Evolutionary conservation across 2,329 filamentous ascomycete genomes (phyloP), one percentile per base, ranked within the genome.

Genomic region (Colletotrichum chlorophyti): DNA sequence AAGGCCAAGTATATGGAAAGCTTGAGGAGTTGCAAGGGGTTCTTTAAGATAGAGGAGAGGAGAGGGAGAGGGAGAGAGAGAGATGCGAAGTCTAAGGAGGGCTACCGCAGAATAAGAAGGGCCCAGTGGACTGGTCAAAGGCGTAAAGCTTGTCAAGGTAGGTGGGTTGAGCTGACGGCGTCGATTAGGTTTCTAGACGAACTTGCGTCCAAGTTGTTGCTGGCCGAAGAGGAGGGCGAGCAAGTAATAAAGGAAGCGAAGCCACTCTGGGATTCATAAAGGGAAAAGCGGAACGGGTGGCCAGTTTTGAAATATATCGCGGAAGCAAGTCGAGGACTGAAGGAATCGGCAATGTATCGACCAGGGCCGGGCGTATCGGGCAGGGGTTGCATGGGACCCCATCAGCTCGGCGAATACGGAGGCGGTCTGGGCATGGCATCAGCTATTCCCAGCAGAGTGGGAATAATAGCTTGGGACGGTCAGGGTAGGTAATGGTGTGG

Each of bases 361-460:
- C 31, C 47, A 61, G 53, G 53, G 35, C 47, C 47, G 48, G 43
- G 58, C 42, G 32, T 27, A 29, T 32, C 26, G 58, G 24, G 42
- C 54, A 58, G 29, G 58, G 42, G 58, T 59, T 61, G 53, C 53
- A 48, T 59, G 27, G 48, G 42, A 41, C 42, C 58, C n/a, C 54
- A 54, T 58, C 45, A 58, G 53, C 48, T 61, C 53, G 54, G 58
- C 55, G 55, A 53, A 59, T 49, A 61, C 58, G 48, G 53, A 53
- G 53, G 48, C 55, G 58, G 58, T 58, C 58, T 53, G 58, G 53
- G 58, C 58, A 59, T 59, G 58, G 58, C 35, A 58, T 59, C 58
- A 45, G 53, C 27, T 32, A 34, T 52, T 47, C 58, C 58, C 58
- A 58, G 58, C 35, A 60, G 53, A 47, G 40, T 41, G 46, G 45